phyloP scores from a whole-genome alignment of 352 stramenopile genomes.

The Lagenidium giganteum region DNA sequence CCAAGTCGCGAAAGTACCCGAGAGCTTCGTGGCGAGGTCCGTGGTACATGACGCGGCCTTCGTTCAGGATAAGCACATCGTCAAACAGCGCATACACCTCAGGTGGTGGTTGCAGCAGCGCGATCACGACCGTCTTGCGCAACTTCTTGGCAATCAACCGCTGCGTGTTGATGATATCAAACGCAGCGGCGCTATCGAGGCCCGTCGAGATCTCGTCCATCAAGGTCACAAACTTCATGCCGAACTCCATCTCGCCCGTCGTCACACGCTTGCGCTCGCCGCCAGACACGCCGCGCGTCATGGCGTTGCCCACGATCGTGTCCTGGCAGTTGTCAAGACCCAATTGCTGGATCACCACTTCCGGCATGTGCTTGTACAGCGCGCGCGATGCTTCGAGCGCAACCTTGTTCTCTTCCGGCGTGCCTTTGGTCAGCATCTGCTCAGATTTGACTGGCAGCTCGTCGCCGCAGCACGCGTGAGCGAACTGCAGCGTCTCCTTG shows the following conservation, averaged over 20 bases:
- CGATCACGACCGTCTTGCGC: conserved; percentile 46
- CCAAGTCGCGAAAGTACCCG: conserved; percentile 31
- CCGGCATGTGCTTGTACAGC: conserved; percentile 7
- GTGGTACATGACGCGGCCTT: conserved; percentile 63
- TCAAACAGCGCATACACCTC: conserved; percentile 59
- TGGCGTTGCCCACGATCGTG: conserved; percentile 49
- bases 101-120: conserved; percentile 45
- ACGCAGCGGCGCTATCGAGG: conserved; percentile 85
- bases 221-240: conserved; percentile 40
- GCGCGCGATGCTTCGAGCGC: conserved; percentile 12
- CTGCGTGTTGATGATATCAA: conserved; percentile 81
- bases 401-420: conserved; percentile 19
- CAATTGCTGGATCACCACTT: conserved; percentile 11
- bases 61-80: conserved; percentile 46
- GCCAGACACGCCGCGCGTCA: conserved; percentile 38
- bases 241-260: conserved; percentile 65
- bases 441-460: conserved; percentile 13
- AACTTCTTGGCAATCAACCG: conserved; percentile 29
- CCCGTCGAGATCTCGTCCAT: conserved; percentile 90
- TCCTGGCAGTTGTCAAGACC: conserved; percentile 26
- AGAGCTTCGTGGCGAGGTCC: conserved; percentile 29
- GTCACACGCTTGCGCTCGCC: conserved; percentile 48
- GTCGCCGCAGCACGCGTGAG: conserved; percentile 54
- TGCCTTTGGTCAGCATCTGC: conserved; percentile 32
- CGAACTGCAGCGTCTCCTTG: conserved; percentile 88